These are phyloP conservation scores for Solanum aculeatissimum DNA, from an alignment of 305 asterid genomes.

Conservation along the genomic window DNA sequence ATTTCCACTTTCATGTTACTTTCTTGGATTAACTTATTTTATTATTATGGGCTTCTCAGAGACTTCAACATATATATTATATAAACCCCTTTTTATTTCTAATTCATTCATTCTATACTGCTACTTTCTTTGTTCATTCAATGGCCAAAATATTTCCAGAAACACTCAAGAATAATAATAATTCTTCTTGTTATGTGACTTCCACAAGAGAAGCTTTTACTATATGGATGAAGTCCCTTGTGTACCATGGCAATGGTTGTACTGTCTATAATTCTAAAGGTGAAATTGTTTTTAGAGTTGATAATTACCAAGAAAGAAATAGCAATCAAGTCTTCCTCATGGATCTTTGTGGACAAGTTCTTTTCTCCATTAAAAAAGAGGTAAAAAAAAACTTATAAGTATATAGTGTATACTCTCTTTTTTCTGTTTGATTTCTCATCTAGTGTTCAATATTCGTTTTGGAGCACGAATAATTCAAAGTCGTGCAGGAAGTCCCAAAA, in stretches of 20 bases:
- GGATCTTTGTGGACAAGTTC: conserved; percentile 50
- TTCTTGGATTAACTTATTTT: background rate
- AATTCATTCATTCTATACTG: background rate
- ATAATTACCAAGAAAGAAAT: conserved; percentile 44
- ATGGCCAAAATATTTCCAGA: background rate
- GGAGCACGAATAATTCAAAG: background rate
- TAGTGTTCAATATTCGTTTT: background rate
- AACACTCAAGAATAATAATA: background rate
- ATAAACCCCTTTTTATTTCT: background rate
- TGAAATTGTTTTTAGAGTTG: conserved; percentile 49
- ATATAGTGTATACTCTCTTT: background rate
- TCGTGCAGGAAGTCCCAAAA: background rate
- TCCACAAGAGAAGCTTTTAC: conserved; percentile 50
- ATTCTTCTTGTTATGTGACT: conserved; percentile 5
- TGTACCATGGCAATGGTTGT: conserved; percentile 59
- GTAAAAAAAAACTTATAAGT: background rate
- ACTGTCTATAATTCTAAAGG: conserved; percentile 47
- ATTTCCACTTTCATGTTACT: background rate
- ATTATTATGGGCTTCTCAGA: background rate
- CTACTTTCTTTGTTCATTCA: background rate
- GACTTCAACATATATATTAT: background rate
- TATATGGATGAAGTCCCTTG: conserved; percentile 71
- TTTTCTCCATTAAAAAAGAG: conserved; percentile 30
- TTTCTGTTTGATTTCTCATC: background rate
- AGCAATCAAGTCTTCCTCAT: conserved; percentile 48